These are phyloP conservation scores for Torulaspora microellipsoides DNA, from an alignment of 805 yeast species.

Conservation along the genomic window DNA sequence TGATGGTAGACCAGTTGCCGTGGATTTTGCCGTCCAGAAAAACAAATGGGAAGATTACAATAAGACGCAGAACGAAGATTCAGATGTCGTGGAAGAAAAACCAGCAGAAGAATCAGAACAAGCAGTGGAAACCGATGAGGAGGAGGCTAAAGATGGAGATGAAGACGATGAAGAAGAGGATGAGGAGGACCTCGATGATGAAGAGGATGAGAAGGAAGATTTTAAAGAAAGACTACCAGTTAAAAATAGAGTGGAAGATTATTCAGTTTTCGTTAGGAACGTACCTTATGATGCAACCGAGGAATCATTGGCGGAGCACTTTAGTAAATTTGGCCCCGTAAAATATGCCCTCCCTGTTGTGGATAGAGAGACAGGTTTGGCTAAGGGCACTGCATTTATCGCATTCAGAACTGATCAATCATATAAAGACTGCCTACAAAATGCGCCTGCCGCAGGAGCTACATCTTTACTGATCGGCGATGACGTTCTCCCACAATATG, in stretches of 20 bases:
- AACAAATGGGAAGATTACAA: slow-evolving; percentile 67
- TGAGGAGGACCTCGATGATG: slow-evolving; percentile 34
- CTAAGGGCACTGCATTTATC: slow-evolving; percentile 93
- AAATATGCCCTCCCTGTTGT: slow-evolving; percentile 91
- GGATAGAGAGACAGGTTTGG: slow-evolving; percentile 78
- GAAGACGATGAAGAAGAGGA: slow-evolving; percentile 32
- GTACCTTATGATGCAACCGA: slow-evolving; percentile 91
- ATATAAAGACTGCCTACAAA: slow-evolving; percentile 60
- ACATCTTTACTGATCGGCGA: slow-evolving; percentile 77
- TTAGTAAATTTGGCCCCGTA: slow-evolving; percentile 75
- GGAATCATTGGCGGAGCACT: slow-evolving; percentile 74
- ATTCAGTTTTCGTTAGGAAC: slow-evolving; percentile 81
- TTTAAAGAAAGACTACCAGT: slow-evolving; percentile 32
- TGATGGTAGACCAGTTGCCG: slow-evolving; percentile 88
- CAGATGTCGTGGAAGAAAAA: slow-evolving; percentile 35
- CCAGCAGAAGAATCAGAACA: slow-evolving; percentile 36
- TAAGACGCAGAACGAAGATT: slow-evolving; percentile 41
- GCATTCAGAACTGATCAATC: slow-evolving; percentile 66
- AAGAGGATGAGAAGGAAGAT: slow-evolving; percentile 31
- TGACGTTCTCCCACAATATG: slow-evolving; percentile 84
- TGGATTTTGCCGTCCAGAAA: slow-evolving; percentile 89
- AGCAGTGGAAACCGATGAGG: slow-evolving; percentile 33
- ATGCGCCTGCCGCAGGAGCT: slow-evolving; percentile 71
- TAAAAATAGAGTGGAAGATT: slow-evolving; percentile 61
- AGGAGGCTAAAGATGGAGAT: slow-evolving; percentile 31